These are phyloP conservation scores for Starmerella roubikii DNA, from an alignment of 805 yeast species.

Conservation along the genomic window DNA sequence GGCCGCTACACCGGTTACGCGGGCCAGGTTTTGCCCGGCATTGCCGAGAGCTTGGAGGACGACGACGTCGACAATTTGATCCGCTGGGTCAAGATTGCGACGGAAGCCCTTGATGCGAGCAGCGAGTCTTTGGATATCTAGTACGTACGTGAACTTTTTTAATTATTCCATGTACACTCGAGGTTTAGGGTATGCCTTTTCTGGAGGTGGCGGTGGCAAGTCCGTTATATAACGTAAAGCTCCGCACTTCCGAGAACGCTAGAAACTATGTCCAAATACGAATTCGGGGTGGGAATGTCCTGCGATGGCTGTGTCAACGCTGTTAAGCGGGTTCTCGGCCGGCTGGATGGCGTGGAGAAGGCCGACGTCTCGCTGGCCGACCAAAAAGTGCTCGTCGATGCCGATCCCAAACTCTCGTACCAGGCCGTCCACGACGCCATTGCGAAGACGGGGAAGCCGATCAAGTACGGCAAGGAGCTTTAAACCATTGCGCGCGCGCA, in stretches of 20 bases:
- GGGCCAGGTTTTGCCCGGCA: slow-evolving; percentile 45
- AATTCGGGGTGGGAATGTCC: slow-evolving; percentile 22
- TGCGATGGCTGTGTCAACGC: slow-evolving; percentile 67
- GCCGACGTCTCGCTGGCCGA: slow-evolving; percentile 63
- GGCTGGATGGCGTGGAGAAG: slow-evolving; percentile 58
- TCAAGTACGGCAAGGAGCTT: slow-evolving; percentile 43
- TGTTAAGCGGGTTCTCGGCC: slow-evolving; percentile 58
- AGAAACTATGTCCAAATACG: slow-evolving; percentile 10
- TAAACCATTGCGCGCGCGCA: background rate
- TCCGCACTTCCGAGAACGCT: background rate
- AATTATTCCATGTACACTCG: background rate
- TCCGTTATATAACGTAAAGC: no score
- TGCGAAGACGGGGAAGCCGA: slow-evolving; percentile 80
- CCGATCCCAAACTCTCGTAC: slow-evolving; percentile 42
- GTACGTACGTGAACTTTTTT: slow-evolving; percentile 6
- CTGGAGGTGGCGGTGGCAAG: no score
- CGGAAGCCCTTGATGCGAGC: slow-evolving; percentile 8
- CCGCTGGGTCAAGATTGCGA: slow-evolving; percentile 31
- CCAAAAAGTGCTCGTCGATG: slow-evolving; percentile 69
- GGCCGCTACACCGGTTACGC: slow-evolving; percentile 48
- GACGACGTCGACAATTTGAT: slow-evolving; percentile 27
- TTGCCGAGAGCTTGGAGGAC: slow-evolving; percentile 43
- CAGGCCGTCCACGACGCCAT: slow-evolving; percentile 72
- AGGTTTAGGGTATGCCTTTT: no score
- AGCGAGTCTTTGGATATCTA: no score